Base-by-base conservation (phyloP, 257 asterid species). In the Fraxinus cuspidata region DNA sequence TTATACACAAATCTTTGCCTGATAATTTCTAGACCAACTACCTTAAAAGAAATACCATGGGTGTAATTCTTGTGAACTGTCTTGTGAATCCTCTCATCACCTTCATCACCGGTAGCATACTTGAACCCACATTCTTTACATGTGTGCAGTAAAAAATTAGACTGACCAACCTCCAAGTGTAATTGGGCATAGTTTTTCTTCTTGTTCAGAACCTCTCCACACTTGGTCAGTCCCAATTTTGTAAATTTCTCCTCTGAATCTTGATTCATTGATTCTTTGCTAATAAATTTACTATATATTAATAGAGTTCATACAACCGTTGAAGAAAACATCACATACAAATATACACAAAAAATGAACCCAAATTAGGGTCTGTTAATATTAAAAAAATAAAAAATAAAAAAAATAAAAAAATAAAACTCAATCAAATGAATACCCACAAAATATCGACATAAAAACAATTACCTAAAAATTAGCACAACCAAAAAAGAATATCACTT, bases 11-110 rank as follows among this genome's bases (percentile, higher is more conserved):
- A 58, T 21, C 66, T 37, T 40, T 51, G 49, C 7, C 58, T 23
- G 38, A 34, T 9, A 19, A 63, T 53, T 53, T 79, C 65, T 16
- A 25, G 60, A 71, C 34, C 69, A 23, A 23, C 40, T 77, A 94
- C 97, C 97, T 87, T 90, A 56, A 89, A 91, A 70, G 88, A 93
- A 70, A 94, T 81, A 37, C 97, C 98, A 58, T 69, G 87, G 8
- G 91, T 90, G 89, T 87, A 90, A 83, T 86, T 90, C 88, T 84
- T 88, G 91, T 94, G 97, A 88, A 94, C 81, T 21, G 89, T 68
- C 81, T 81, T 88, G 89, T 94, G 98, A 85, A 89, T 82, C 80
- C 85, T 86, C 79, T 89, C 97, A 74, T 94, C 97, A 34, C 18
- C 85, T 84, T 88, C 88, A 63, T 85, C 90, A 11, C 98, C 97